phyloP scores from a whole-genome alignment of 305 asterid genomes.

The Solanum hybrid region DNA sequence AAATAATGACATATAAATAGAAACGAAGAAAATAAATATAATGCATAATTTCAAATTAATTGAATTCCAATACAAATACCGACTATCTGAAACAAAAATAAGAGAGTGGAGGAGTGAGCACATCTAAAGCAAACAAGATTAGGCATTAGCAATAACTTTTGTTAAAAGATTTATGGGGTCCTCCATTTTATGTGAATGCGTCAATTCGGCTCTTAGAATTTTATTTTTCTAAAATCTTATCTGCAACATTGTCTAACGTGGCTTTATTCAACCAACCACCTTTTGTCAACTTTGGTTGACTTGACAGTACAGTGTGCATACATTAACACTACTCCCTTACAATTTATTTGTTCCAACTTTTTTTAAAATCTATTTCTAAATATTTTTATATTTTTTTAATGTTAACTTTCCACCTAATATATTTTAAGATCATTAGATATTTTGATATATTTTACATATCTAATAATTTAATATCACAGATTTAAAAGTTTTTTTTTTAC shows the following conservation, averaged over 20 bases:
- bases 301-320: background rate
- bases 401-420: background rate
- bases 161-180: background rate
- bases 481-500: too few species aligned
- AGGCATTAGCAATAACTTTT: background rate
- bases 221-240: background rate
- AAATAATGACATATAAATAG: too few species aligned
- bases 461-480: background rate
- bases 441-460: too few species aligned
- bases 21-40: rapidly evolving
- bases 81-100: background rate
- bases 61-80: background rate
- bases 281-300: background rate
- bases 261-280: background rate
- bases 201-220: background rate
- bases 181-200: background rate
- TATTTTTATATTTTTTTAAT: too few species aligned
- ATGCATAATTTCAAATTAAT: background rate
- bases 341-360: too few species aligned
- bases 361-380: too few species aligned
- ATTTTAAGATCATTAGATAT: too few species aligned
- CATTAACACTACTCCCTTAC: background rate
- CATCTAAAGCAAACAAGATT: background rate
- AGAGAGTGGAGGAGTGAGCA: background rate
- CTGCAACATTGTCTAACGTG: background rate